A percentile compares a stretch with the other conserved stretches of the same genome.
Evolutionary conservation across 495 filamentous ascomycete genomes (phyloP).

Genomic region (Oidiodendron maius): DNA sequence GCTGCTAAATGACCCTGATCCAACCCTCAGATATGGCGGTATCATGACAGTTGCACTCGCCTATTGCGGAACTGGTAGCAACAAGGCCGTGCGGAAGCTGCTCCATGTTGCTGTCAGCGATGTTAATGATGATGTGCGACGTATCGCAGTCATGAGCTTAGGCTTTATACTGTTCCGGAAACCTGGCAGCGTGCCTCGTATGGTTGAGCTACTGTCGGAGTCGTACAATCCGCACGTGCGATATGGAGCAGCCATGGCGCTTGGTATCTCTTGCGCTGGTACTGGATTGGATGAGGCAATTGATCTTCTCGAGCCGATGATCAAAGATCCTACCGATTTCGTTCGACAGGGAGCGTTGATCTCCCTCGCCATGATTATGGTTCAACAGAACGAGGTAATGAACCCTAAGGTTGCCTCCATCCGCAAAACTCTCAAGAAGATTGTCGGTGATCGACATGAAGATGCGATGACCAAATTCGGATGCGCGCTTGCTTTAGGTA

Average conservation of each 20-base stretch:
- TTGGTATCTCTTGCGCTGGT: conserved; percentile 96
- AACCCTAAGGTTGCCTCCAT: conserved; percentile 82
- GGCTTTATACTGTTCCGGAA: conserved; percentile 99
- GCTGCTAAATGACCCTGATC: conserved; percentile 88
- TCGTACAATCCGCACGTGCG: conserved; percentile 99
- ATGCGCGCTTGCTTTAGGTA: conserved; percentile 86
- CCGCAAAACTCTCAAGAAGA: conserved; percentile 81
- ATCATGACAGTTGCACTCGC: conserved; percentile 98
- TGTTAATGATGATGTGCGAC: conserved; percentile 94
- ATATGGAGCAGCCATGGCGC: conserved; percentile 96
- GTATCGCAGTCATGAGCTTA: conserved; percentile 95
- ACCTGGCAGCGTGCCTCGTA: conserved; percentile 91
- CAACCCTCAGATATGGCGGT: conserved; percentile 90
- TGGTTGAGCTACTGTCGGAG: conserved; percentile 98
- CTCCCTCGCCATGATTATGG: conserved; percentile 91
- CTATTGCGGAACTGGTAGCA: conserved; percentile 95
- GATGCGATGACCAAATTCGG: conserved; percentile 99
- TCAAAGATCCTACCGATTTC: conserved; percentile 98
- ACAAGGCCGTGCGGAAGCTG: conserved; percentile 97
- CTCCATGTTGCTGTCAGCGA: conserved; percentile 97
- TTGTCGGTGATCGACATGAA: conserved; percentile 91
- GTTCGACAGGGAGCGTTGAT: conserved; percentile 97
- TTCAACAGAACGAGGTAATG: conserved; percentile 95
- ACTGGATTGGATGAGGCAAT: conserved; percentile 96
- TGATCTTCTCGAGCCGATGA: conserved; percentile 96